These are phyloP conservation scores for Moricandia arvensis DNA, from an alignment of 345 rosid genomes.

Conservation along the genomic window DNA sequence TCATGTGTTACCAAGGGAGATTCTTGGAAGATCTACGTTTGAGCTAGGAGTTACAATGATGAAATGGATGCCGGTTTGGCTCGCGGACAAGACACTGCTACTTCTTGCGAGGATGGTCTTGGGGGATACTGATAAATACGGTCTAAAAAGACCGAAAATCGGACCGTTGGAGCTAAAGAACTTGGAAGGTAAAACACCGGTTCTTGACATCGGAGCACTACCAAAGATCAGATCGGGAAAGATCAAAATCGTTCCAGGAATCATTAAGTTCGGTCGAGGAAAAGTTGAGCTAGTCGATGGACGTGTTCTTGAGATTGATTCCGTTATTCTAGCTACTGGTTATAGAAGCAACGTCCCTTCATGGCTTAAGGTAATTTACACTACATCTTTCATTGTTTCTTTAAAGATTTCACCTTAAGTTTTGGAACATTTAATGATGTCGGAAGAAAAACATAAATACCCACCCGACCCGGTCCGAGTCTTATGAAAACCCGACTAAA, in stretches of 20 bases:
- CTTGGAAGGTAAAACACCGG: constrained; percentile 74
- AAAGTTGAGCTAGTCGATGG: constrained; percentile 71
- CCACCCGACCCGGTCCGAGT: constrained; percentile 36
- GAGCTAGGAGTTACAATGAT: constrained; percentile 55
- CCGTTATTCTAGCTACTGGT: constrained; percentile 84
- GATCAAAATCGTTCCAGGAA: constrained; percentile 69
- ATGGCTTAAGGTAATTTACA: constrained; percentile 69
- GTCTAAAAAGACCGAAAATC: constrained; percentile 56
- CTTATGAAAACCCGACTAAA: constrained; percentile 29
- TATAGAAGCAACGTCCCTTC: constrained; percentile 92
- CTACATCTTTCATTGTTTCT: constrained; percentile 5
- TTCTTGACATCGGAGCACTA: constrained; percentile 71
- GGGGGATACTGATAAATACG: constrained; percentile 62
- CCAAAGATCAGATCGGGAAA: constrained; percentile 64
- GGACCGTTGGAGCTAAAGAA: constrained; percentile 75
- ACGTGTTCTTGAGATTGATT: constrained; percentile 55
- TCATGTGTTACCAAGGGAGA: constrained; percentile 87
- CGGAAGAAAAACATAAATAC: constrained; percentile 27
- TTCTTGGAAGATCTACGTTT: constrained; percentile 71
- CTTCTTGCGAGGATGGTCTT: constrained; percentile 53
- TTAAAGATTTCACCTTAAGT: background rate
- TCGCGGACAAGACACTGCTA: constrained; percentile 65
- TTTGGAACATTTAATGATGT: constrained; percentile 17
- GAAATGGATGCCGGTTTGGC: constrained; percentile 70
- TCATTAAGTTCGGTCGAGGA: constrained; percentile 52